Evolutionary conservation across 768 basidiomycete genomes (phyloP), one percentile per base, ranked within the genome.

Genomic region (Dioszegia aurantiaca): DNA sequence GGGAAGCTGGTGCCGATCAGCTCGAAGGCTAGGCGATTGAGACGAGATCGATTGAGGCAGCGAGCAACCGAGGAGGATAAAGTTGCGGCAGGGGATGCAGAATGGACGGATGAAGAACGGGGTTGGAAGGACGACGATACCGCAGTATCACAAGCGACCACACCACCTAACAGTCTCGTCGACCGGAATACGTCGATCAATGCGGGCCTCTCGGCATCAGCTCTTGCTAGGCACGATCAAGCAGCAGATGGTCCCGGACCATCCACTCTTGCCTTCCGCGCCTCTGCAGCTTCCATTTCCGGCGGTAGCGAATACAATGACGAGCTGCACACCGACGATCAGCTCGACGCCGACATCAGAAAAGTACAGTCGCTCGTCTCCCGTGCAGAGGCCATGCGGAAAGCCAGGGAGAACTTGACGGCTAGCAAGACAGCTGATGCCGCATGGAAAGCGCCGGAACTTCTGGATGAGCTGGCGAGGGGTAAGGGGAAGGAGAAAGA

Each of bases 381-480:
- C 6, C 33, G 33, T 33, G 33, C 33, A 33, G 33, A 33, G 33
- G 14, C 33, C 8, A 33, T 33, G 6, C 33, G 14, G 33, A 6
- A 33, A 11, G 23, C 37, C 1, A 31, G 11, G 3, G 26, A 16
- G 6, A 27, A 39, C 9, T 51, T 23, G 36, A 14, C 46, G 31
- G 48, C 17, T 17, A 23, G 24, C 2, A 2, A 33, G 27, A 27
- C 24, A 28, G 51, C 24, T 3, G 26, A n/a, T 17, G 36, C 26
- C 9, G 37, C 51, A 4, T 53, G 51, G 51, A 53, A 41, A 23
- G 51, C 51, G 1, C 51, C 51, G 16, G 51, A 53, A 17, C 21
- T 53, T 14, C 26, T 53, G 19, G 28, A 9, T 12, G 44, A 45
- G 6, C 11, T 8, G 26, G 44, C 24, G 51, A 23, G 19, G 26